These are phyloP conservation scores for Auriscalpium vulgare DNA, from an alignment of 768 basidiomycete genomes.

Conservation along the genomic window DNA sequence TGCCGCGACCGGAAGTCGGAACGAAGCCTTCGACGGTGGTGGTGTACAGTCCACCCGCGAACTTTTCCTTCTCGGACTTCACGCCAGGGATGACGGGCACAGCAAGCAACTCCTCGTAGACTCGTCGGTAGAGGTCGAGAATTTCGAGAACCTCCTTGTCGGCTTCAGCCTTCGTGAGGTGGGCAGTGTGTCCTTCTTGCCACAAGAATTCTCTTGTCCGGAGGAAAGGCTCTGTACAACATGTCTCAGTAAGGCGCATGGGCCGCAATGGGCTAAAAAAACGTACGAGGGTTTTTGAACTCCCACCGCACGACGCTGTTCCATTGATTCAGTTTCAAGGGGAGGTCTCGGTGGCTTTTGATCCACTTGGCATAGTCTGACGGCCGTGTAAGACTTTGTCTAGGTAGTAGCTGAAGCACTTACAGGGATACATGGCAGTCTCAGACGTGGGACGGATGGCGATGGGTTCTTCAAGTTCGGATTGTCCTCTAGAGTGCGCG, in stretches of 20 bases:
- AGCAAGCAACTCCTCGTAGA: slow-evolving; percentile 95
- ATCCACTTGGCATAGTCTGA: slow-evolving; percentile 99
- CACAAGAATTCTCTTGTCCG: slow-evolving; percentile 99
- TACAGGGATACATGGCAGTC: slow-evolving; percentile 98
- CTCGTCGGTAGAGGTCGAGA: slow-evolving; percentile 89
- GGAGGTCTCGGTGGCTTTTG: slow-evolving; percentile 92
- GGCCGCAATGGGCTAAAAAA: not conserved
- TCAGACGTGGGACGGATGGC: slow-evolving; percentile 98
- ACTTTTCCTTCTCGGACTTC: slow-evolving; percentile 99
- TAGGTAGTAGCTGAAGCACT: slow-evolving; percentile 20
- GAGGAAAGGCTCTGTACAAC: slow-evolving; percentile 80
- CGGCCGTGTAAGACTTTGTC: not conserved
- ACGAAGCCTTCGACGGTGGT: slow-evolving; percentile 98
- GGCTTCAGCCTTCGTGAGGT: slow-evolving; percentile 82
- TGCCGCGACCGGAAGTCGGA: slow-evolving; percentile 93
- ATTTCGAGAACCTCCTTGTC: slow-evolving; percentile 89
- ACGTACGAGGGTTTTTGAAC: slow-evolving; percentile 94
- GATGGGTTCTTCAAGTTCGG: slow-evolving; percentile 93
- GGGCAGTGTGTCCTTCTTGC: slow-evolving; percentile 99
- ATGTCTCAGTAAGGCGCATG: not conserved
- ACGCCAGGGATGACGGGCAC: slow-evolving; percentile 95
- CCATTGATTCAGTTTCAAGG: slow-evolving; percentile 97
- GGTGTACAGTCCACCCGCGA: slow-evolving; percentile 95
- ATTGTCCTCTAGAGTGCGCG: slow-evolving; percentile 57
- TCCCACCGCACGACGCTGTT: slow-evolving; percentile 99